Evolutionary conservation across 495 filamentous ascomycete species (phyloP), one percentile per base, ranked within the genome.

Genomic region (Xylaria acuta): DNA sequence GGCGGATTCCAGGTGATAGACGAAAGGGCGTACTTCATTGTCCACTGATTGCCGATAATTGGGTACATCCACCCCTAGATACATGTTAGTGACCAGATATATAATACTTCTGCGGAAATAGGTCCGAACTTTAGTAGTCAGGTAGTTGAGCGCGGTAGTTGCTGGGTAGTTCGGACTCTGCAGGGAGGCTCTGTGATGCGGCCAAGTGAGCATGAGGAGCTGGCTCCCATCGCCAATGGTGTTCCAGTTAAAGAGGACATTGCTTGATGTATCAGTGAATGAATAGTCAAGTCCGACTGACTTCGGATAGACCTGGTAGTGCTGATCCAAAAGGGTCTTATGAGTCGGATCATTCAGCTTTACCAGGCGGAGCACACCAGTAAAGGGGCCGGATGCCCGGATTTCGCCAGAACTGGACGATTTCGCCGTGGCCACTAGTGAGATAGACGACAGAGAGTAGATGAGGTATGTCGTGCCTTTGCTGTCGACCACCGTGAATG

Each of bases 1-100:
- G 51, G 51, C 51, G 51, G 51, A 27, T 54, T 54, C 51, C 51
- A 54, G 51, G 22, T 25, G 51, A 54, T 54, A 16, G 51, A 54
- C 9, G 51, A 27, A 54, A 54, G 51, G 12, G 51, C 7, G 51
- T 54, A 14, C 22, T 27, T 18, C 51, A 54, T 3, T 54, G 27
- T 54, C 51, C 51, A 54, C 22, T 54, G 51, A 7, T 54, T 54
- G 3, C 51, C 51, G 22, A 54, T 22, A 27, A 54, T 54, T 27
- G 51, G 51, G 22, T 54, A 54, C 51, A 54, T 54, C 51, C 51
- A 54, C 51, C 51, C 51, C 51, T 54, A 12, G 0, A 54, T 54
- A 30, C 12, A 25, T 54, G 51, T 54, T 27, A 54, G 25, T 25
- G 25, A 54, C 22, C 51, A 27, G 3, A 54, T 2, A 54, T 22